Evolutionary conservation across 306 rosid species (phyloP).

Genomic region (Medicago truncatula): DNA sequence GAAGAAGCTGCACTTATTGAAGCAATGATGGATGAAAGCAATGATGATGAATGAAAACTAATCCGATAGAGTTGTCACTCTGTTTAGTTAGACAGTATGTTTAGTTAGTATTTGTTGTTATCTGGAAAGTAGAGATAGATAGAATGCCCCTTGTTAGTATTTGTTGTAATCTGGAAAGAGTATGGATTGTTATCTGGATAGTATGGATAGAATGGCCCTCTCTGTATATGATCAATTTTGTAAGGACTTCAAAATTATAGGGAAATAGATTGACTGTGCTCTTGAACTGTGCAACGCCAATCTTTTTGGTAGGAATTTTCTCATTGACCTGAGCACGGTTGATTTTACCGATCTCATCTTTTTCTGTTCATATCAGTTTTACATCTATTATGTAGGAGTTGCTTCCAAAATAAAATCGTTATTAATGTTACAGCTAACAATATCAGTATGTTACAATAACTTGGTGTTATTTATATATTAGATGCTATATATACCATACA

Average conservation of each 20-base stretch:
- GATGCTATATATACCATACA: no score
- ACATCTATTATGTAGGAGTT: neutral
- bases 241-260: neutral
- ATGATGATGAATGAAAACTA: conserved; percentile 47
- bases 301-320: neutral
- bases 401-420: neutral
- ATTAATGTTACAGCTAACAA: neutral
- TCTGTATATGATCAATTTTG: conserved; percentile 52
- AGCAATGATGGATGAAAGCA: conserved; percentile 50
- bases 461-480: no score
- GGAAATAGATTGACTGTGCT: neutral
- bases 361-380: neutral
- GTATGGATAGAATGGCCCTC: neutral
- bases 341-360: neutral
- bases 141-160: neutral
- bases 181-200: conserved; percentile 4
- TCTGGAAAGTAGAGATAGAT: conserved; percentile 16
- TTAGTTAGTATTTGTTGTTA: conserved; percentile 9
- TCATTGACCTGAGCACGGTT: neutral
- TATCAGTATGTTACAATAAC: neutral
- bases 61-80: conserved; percentile 8
- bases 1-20: conserved; percentile 91
- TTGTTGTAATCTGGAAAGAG: neutral
- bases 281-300: neutral
- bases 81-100: neutral